These are phyloP conservation scores for Angomonas deanei DNA, from an alignment of 208 protist species.

Conservation along the genomic window DNA sequence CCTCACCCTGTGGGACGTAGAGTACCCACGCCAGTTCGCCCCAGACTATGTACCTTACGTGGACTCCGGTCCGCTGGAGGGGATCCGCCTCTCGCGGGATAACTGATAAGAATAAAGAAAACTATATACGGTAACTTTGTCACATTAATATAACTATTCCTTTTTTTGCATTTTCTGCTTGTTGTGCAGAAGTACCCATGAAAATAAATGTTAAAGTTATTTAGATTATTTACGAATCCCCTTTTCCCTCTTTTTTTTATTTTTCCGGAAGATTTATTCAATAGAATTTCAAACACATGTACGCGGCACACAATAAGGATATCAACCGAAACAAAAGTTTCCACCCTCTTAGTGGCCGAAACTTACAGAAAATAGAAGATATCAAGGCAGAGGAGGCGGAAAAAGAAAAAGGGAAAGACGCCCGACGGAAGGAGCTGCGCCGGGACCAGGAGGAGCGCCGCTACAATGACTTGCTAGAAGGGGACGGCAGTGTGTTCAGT, in stretches of 20 bases:
- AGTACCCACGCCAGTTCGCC: conserved; percentile 60
- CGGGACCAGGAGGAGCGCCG: conserved; percentile 71
- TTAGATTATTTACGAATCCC: neutral
- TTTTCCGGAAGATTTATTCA: neutral
- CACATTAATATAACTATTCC: conserved; percentile 1
- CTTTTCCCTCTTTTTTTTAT: conserved; percentile 2
- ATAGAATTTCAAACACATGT: conserved; percentile 50
- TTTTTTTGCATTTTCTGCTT: conserved; percentile 2
- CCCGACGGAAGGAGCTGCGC: conserved; percentile 48
- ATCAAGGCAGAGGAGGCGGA: conserved; percentile 39
- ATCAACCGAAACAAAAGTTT: conserved; percentile 90
- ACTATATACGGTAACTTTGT: neutral
- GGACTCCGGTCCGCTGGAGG: conserved; percentile 72
- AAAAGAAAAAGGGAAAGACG: conserved; percentile 20
- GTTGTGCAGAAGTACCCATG: neutral
- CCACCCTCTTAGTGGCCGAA: conserved; percentile 72
- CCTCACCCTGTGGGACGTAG: conserved; percentile 84
- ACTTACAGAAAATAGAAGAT: conserved; percentile 67
- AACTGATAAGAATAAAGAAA: conserved; percentile 16
- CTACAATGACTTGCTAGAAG: conserved; percentile 63
- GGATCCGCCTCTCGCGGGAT: conserved; percentile 35
- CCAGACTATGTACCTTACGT: conserved; percentile 68
- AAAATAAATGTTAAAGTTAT: conserved; percentile 8
- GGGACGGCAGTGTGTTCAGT: neutral
- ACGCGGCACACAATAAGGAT: conserved; percentile 80